Percentiles rank a stretch among this genome's conserved stretches.
Conservation (phyloP, 805 yeast species). For the Sugiyamaella chiloensis region DNA sequence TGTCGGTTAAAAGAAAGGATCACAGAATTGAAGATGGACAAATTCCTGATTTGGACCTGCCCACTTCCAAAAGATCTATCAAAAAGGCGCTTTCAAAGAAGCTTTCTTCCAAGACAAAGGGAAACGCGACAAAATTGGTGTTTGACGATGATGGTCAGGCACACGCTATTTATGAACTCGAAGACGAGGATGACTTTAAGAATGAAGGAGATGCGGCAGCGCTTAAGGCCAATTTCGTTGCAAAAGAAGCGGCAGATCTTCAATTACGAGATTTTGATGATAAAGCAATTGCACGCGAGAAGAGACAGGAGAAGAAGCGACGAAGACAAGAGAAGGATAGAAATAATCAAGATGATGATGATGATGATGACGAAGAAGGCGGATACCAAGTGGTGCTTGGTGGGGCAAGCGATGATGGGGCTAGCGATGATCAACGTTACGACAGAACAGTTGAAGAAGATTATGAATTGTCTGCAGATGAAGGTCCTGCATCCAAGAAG, state of each 20-base stretch:
- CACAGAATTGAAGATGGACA: constrained; percentile 60
- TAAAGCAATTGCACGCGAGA: constrained; percentile 70
- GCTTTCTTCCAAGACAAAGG: constrained; percentile 55
- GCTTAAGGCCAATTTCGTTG: constrained; percentile 67
- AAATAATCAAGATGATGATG: constrained; percentile 35
- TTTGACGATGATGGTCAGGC: constrained; percentile 95
- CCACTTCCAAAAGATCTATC: constrained; percentile 77
- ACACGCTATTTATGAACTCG: constrained; percentile 87
- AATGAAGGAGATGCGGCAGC: constrained; percentile 62
- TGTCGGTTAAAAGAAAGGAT: constrained; percentile 73
- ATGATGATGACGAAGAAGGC: constrained; percentile 33
- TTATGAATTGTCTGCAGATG: constrained; percentile 24
- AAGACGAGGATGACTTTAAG: constrained; percentile 82
- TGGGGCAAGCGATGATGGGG: constrained; percentile 26
- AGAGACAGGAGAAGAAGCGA: constrained; percentile 84
- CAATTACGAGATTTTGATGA: constrained; percentile 68
- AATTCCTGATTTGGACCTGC: constrained; percentile 45
- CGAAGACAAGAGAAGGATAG: constrained; percentile 78
- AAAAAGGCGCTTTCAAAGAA: constrained; percentile 89
- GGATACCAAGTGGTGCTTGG: constrained; percentile 31
- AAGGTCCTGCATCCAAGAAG: constrained; percentile 34
- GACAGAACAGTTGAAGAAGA: constrained; percentile 20
- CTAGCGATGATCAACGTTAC: constrained; percentile 12
- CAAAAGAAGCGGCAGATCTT: constrained; percentile 68
- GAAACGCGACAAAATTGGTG: constrained; percentile 70